These are phyloP conservation scores for Aurifilum marmelostoma DNA, from an alignment of 2,329 filamentous ascomycete species.

Conservation along the genomic window DNA sequence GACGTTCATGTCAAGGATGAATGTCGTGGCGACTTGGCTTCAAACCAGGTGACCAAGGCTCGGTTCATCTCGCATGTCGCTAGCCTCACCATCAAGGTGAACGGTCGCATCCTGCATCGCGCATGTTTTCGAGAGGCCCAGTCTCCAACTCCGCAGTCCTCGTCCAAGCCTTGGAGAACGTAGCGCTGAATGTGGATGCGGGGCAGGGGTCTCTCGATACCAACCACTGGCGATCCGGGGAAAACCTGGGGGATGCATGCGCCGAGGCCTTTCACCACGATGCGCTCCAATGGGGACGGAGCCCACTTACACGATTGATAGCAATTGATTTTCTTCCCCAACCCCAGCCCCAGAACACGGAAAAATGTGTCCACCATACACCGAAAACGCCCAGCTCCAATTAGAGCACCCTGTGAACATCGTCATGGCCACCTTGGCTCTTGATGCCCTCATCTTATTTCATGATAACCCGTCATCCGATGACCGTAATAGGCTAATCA, in stretches of 20 bases:
- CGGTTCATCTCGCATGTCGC: conserved; percentile 11
- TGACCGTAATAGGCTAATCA: conserved; percentile 35
- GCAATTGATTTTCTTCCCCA: conserved; percentile 9
- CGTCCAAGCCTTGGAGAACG: conserved; percentile 21
- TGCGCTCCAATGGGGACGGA: conserved; percentile 27
- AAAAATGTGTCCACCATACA: conserved; percentile 27
- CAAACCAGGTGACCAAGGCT: neutral
- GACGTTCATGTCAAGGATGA: neutral
- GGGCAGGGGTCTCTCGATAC: conserved; percentile 18
- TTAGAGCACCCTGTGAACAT: neutral
- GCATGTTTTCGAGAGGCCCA: neutral
- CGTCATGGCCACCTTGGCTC: conserved; percentile 1
- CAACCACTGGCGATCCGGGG: conserved; percentile 24
- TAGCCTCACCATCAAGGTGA: conserved; percentile 4
- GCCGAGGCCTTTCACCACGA: conserved; percentile 13
- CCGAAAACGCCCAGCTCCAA: conserved; percentile 21
- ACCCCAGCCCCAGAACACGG: conserved; percentile 18
- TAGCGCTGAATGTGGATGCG: conserved; percentile 15
- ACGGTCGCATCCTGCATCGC: neutral
- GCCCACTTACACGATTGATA: conserved; percentile 14
- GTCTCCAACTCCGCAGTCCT: neutral
- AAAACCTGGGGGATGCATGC: conserved; percentile 21
- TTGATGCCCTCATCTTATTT: conserved; percentile 10
- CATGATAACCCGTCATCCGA: neutral
- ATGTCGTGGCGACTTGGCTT: neutral